Percentiles rank a stretch among this genome's conserved stretches.
Conservation (phyloP, 257 asterid species). For the Anisodus acutangulus region DNA sequence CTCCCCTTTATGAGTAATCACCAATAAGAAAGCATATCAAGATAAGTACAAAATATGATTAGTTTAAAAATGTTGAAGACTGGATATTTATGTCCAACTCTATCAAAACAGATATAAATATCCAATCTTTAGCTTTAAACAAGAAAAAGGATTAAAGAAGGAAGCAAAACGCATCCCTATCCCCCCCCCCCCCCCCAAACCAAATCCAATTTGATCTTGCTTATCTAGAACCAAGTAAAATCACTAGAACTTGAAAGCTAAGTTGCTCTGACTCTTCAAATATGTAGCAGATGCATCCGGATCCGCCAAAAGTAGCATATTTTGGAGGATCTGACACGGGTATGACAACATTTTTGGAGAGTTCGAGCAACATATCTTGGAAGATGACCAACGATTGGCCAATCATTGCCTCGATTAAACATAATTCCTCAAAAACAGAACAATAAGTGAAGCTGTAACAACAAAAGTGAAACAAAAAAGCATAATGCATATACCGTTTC, state of each 20-base stretch:
- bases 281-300: background rate
- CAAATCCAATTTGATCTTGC: background rate
- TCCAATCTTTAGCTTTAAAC: background rate
- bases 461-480: background rate
- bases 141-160: background rate
- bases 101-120: background rate
- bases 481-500: conserved; percentile 43
- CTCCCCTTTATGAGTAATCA: background rate
- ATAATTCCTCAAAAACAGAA: conserved; percentile 20
- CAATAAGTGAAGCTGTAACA: background rate
- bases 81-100: background rate
- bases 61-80: background rate
- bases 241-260: background rate
- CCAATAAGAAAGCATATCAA: background rate
- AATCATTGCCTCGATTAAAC: background rate
- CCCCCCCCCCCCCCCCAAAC: background rate
- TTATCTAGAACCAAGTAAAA: background rate
- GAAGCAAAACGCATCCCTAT: background rate
- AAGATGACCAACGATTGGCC: background rate
- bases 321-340: background rate
- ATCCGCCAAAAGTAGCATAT: background rate
- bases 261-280: background rate
- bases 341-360: background rate
- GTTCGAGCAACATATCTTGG: background rate
- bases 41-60: background rate